Evolutionary conservation across 805 yeast species (phyloP), one percentile per base, ranked within the genome.

Genomic region (Monosporozyma servazzii): DNA sequence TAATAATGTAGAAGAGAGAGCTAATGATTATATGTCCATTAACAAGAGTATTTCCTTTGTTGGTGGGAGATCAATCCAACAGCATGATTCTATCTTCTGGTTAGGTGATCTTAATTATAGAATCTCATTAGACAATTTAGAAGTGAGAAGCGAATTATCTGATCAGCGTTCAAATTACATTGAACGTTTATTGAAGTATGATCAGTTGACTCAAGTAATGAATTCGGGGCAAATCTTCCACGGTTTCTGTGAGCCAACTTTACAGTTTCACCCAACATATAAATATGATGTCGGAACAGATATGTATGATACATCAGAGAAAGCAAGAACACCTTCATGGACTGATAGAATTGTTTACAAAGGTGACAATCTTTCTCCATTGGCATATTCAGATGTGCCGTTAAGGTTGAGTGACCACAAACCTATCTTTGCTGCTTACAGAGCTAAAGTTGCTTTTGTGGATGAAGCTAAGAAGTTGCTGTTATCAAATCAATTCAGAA

Each of bases 301-400:
- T 48, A 70, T 66, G 18, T 93, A 90, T 65, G 98, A 91, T 66
- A 77, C 93, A 1, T 84, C 95, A 8, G 99, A 91, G 59, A 91
- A 91, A 64, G 91, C 84, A 55, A 76, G 99, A 58, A 82, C 87
- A 5, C 99, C 99, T 1, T 84, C 96, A 0, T 91, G 98, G 97
- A 91, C 98, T 0, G 99, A 91, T 67, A 74, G 99, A 60, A 83
- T 88, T 48, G 69, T 91, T 45, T 83, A 75, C 58, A 73, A 76
- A 54, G 88, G 93, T 41, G 65, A 72, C 3, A 69, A 69, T 21
- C 60, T 88, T 39, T 68, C 72, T 39, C 91, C 88, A 47, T 61
- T 81, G 53, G 79, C 80, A 51, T 93, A 93, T 65, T 77, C 80
- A 48, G 77, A 84, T 45, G 80, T 82, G 0, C 79, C 79, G 58